Base-by-base conservation (phyloP, 2,329 filamentous ascomycete species). In the Paecilomyces variotii region DNA sequence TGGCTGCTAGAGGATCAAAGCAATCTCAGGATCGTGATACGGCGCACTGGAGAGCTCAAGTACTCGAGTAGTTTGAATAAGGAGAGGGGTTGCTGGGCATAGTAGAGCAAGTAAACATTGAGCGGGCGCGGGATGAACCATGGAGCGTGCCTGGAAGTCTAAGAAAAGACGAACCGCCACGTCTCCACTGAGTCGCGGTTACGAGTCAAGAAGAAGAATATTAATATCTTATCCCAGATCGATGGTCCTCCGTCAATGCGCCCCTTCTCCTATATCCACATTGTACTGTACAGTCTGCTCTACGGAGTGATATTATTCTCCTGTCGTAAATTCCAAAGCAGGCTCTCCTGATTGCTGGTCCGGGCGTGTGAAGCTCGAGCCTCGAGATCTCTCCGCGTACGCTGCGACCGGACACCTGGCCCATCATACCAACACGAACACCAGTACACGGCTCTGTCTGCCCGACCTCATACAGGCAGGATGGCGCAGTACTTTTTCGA, bases 401-500 rank as follows among this genome's bases (percentile, higher is more conserved):
- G n/a, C 39, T 19, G 39, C 39, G 39, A 45, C n/a, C 39, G 39
- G 39, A 45, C n/a, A 45, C 39, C n/a, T 45, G 12, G 39, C 39
- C n/a, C n/a, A 51, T 51, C 24, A 53, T 53, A 53, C 11, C 25
- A 14, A 27, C 25, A 53, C 25, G 4, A 27, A 53, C 51, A 6
- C 14, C 24, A n/a, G 14, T 53, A 9, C 12, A 53, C n/a, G 27
- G 28, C 51, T 19, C 24, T 19, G 9, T 30, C 25, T 14, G 14
- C 11, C n/a, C 51, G 28, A 24, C 19, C 39, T 27, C 28, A 53
- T 27, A n/a, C 26, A n/a, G 14, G 35, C 62, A 61, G 27, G 70
- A 93, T 93, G 90, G 85, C 89, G 70, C 88, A 91, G 75, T 87
- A 95, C 72, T 80, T 97, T 61, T 84, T 93, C 64, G 94, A 97